Evolutionary conservation across 306 rosid genomes (phyloP).

Genomic region (Lablab purpureus): DNA sequence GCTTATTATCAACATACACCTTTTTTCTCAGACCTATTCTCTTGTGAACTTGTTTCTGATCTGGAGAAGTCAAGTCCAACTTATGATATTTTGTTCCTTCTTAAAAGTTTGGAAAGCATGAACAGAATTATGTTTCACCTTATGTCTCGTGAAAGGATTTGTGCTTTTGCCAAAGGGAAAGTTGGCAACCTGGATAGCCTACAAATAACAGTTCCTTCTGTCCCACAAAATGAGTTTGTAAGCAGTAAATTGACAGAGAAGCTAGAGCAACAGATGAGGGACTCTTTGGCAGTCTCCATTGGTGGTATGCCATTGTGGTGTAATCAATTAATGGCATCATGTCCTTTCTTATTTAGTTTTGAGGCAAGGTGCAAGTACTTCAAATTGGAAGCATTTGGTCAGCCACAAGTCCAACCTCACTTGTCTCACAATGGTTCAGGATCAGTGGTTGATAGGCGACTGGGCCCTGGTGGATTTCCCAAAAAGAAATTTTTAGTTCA

Average conservation of each 20-base stretch:
- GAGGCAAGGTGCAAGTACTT: conserved; percentile 95
- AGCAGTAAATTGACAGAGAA: conserved; percentile 91
- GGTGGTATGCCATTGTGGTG: conserved; percentile 97
- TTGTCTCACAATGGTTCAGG: conserved; percentile 63
- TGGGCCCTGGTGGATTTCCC: conserved; percentile 58
- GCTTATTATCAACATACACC: conserved; percentile 62
- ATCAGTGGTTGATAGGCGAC: conserved; percentile 58
- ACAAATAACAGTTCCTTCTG: conserved; percentile 61
- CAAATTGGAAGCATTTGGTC: conserved; percentile 81
- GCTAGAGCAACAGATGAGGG: conserved; percentile 96
- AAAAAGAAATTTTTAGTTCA: conserved; percentile 86
- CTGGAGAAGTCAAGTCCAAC: conserved; percentile 77
- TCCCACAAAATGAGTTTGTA: conserved; percentile 83
- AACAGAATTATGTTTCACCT: conserved; percentile 73
- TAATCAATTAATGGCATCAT: conserved; percentile 74
- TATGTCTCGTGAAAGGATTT: conserved; percentile 78
- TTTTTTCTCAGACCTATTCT: conserved; percentile 69
- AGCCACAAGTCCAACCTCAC: conserved; percentile 57
- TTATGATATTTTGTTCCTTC: conserved; percentile 73
- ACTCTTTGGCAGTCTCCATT: conserved; percentile 69
- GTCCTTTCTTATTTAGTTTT: conserved; percentile 87
- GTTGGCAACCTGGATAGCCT: conserved; percentile 69
- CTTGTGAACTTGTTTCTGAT: conserved; percentile 77
- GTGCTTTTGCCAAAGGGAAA: conserved; percentile 89
- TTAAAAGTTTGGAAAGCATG: conserved; percentile 84